phyloP scores from a whole-genome alignment of 306 rosid genomes.

The Acacia melanoxylon region DNA sequence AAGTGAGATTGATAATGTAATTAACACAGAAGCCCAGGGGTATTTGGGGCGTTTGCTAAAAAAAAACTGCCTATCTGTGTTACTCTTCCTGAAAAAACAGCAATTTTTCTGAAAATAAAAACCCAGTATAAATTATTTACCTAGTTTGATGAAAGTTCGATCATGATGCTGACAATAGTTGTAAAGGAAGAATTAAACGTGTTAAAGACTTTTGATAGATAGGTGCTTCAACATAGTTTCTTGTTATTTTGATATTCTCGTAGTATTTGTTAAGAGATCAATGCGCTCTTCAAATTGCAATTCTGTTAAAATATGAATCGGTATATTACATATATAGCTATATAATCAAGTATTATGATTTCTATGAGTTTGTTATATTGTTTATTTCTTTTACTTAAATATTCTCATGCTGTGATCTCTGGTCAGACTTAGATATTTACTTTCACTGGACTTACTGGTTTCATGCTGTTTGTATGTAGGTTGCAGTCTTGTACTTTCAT shows the following conservation, averaged over 20 bases:
- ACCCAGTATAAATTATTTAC: not conserved
- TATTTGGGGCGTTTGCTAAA: not conserved
- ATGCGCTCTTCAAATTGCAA: not conserved
- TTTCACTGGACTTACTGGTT: constrained; percentile 31
- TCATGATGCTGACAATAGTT: not conserved
- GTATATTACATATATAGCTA: not conserved
- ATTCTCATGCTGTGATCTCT: constrained; percentile 8
- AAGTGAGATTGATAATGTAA: not conserved
- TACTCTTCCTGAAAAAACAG: not conserved
- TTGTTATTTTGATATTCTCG: not conserved
- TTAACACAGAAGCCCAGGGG: not conserved
- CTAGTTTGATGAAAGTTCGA: not conserved
- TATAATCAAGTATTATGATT: not conserved
- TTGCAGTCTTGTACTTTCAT: constrained; percentile 89
- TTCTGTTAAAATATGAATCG: not conserved
- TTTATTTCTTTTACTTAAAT: constrained; percentile 4
- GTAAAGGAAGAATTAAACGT: not conserved
- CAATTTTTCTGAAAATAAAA: not conserved
- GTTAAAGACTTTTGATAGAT: not conserved
- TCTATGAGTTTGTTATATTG: not conserved
- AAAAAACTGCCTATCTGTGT: not conserved
- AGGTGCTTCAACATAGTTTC: not conserved
- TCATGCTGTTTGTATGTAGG: constrained; percentile 48
- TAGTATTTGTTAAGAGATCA: constrained; percentile 2
- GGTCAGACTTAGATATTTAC: constrained; percentile 3